Evolutionary conservation across 2,329 filamentous ascomycete genomes (phyloP), one percentile per base, ranked within the genome.

Genomic region (Aspergillus hiratsukae): DNA sequence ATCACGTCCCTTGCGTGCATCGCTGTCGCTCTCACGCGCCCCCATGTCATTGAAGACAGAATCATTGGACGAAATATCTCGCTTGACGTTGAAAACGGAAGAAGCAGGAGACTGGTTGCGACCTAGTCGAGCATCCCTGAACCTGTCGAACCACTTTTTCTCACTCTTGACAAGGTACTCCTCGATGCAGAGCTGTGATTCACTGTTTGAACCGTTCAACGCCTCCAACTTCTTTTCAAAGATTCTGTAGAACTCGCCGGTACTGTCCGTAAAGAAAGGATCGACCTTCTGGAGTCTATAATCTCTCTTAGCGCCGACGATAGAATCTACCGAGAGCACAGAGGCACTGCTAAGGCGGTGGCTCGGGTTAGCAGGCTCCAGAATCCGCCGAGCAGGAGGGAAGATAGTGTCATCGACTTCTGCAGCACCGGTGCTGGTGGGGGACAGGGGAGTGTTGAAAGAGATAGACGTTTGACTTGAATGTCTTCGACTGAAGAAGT

Each of bases 241-340:
- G 1, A 74, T 77, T 58, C 76, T 76, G 60, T 82, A 84, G 68
- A 85, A 88, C 59, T 85, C 78, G 31, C 84, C 85, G 35, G 79
- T 83, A 49, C 81, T 80, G 66, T 88, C 86, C 5, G 82, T 87
- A 72, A 88, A 88, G 73, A 84, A 85, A 2, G 85, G 85, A 61
- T 86, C 84, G 0, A 88, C 83, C 55, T 87, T 84, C 66, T 88
- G 85, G 17, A 87, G 78, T 58, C 83, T 81, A 66, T 81, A 85
- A 64, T 86, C 80, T 53, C 81, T 81, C 66, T 85, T 84, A 56
- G 83, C 83, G 19, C 84, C 82, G 27, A 86, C 77, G 29, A 87
- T 78, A 2, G 78, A 78, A 53, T 83, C 76, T 3, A 85, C 75
- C 28, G 81, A 84, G 27, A 87, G 74, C 3, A 75, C 73, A 1